A percentile compares a stretch with the other conserved stretches of the same genome.
Evolutionary conservation across 345 rosid genomes (phyloP).

Genomic region (Ceriops tagal): DNA sequence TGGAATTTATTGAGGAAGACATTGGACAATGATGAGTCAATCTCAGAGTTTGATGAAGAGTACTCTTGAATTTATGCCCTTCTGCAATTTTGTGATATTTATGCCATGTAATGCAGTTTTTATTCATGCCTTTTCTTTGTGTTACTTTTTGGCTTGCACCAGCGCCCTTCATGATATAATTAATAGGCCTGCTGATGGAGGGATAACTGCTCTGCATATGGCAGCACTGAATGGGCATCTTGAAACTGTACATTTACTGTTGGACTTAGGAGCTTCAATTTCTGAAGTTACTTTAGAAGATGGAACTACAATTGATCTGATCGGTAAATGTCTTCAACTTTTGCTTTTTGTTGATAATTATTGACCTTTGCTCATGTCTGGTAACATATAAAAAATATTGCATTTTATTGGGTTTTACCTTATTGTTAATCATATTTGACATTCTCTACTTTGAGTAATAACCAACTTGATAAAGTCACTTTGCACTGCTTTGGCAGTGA

Average conservation of each 20-base stretch:
- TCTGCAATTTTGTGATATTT: neutral
- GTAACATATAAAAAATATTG: neutral
- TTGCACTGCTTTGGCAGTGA: too few relatives aligned
- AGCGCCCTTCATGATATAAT: conserved; percentile 66
- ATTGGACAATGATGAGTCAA: conserved; percentile 28
- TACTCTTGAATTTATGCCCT: conserved; percentile 14
- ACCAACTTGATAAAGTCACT: too few relatives aligned
- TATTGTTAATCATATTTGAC: neutral
- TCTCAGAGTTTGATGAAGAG: conserved; percentile 58
- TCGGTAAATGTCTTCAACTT: conserved; percentile 43
- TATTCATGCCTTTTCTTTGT: conserved; percentile 4
- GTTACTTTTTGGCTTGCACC: conserved; percentile 17
- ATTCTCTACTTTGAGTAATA: too few relatives aligned
- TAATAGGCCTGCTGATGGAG: conserved; percentile 89
- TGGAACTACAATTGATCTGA: conserved; percentile 90
- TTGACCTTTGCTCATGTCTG: neutral
- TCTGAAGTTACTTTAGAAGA: conserved; percentile 77
- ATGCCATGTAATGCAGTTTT: neutral
- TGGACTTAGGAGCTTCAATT: conserved; percentile 87
- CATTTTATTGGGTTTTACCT: neutral
- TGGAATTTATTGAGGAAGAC: conserved; percentile 46
- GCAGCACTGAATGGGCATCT: conserved; percentile 89
- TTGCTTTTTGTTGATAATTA: neutral
- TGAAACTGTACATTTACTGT: conserved; percentile 71
- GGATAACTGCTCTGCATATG: conserved; percentile 90